Evolutionary conservation across 2,329 filamentous ascomycete genomes (phyloP).

Genomic region (Ophiostoma himal-ulmi): DNA sequence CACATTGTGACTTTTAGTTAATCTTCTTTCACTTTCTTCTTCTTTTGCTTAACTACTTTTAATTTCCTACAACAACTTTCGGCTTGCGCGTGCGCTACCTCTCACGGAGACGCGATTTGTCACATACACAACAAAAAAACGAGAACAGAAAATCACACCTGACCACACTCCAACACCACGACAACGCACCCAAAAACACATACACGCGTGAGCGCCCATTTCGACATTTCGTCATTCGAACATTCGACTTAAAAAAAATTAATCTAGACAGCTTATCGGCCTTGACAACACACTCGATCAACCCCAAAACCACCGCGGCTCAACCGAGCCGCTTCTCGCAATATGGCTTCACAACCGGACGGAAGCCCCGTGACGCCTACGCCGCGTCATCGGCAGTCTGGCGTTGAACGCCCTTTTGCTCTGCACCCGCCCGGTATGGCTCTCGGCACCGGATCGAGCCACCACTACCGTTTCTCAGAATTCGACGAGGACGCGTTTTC

Average conservation of each 20-base stretch:
- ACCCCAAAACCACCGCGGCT: constrained; percentile 10
- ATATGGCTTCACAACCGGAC: constrained; percentile 25
- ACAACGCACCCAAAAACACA: neutral
- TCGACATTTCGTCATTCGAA: neutral
- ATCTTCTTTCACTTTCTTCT: neutral
- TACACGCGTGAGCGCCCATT: neutral
- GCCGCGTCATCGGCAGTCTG: constrained; percentile 23
- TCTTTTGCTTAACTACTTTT: constrained; percentile 11
- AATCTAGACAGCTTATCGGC: neutral
- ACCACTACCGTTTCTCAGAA: constrained; percentile 69
- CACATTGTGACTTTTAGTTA: neutral
- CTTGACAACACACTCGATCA: neutral
- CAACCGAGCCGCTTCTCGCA: constrained; percentile 13
- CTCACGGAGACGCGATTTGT: neutral
- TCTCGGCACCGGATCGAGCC: constrained; percentile 35
- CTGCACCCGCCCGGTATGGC: constrained; percentile 23
- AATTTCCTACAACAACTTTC: neutral
- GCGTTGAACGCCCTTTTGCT: constrained; percentile 22
- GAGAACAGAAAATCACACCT: neutral
- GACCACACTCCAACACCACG: neutral
- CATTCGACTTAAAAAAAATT: neutral
- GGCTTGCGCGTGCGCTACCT: neutral
- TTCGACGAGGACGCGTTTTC: constrained; percentile 79
- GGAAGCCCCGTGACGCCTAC: constrained; percentile 27
- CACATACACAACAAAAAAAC: neutral